These are phyloP conservation scores for Acer negundo DNA, from an alignment of 345 rosid genomes.

Conservation along the genomic window DNA sequence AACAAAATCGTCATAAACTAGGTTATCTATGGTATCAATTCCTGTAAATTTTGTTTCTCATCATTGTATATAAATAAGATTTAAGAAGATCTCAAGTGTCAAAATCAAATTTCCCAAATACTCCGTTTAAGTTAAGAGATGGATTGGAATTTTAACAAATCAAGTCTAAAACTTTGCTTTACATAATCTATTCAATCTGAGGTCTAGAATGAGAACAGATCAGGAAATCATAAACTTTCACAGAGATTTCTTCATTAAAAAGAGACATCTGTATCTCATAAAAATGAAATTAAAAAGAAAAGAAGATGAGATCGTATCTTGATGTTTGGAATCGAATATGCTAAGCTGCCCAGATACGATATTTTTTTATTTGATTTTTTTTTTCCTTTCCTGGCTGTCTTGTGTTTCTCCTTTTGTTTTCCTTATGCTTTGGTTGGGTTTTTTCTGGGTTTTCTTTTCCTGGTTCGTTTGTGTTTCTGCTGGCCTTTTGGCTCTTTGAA, in stretches of 20 bases:
- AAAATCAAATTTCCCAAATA: neutral
- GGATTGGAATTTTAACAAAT: neutral
- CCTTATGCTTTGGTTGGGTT: no score
- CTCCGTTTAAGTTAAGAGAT: neutral
- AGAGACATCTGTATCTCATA: no score
- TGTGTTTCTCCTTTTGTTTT: no score
- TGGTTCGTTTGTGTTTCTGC: no score
- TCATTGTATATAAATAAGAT: no score
- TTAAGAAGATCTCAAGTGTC: neutral
- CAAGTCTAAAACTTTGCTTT: neutral
- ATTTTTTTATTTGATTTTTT: no score
- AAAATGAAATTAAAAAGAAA: neutral
- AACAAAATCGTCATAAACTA: no score
- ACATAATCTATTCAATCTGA: neutral
- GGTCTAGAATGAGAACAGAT: neutral
- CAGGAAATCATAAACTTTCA: neutral
- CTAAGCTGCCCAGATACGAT: conserved; percentile 75
- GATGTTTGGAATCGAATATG: conserved; percentile 73
- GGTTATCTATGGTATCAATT: neutral
- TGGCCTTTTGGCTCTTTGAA: no score
- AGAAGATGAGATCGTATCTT: conserved; percentile 40
- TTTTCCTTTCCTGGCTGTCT: no score
- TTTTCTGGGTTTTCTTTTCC: no score
- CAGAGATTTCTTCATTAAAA: neutral
- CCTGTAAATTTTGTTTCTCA: neutral